These are phyloP conservation scores for Ilyonectria sp. DNA, from an alignment of 2,329 filamentous ascomycete species.

Conservation along the genomic window DNA sequence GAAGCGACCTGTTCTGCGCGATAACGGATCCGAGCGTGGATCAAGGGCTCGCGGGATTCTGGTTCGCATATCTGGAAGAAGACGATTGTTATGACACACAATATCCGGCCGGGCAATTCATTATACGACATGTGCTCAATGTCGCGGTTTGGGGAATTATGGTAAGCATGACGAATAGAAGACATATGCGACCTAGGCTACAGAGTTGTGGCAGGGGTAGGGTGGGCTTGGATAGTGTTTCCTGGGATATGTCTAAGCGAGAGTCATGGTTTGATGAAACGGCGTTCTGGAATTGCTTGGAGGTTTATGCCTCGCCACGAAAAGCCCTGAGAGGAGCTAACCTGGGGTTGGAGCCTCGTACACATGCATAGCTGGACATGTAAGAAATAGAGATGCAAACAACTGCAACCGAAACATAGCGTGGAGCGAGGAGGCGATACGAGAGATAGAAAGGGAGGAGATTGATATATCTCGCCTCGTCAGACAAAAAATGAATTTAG, in stretches of 20 bases:
- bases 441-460: slow-evolving; percentile 15
- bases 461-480: slow-evolving; percentile 6
- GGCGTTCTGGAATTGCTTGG: slow-evolving; percentile 29
- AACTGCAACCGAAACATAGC: neutral
- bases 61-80: neutral
- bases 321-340: slow-evolving; percentile 16
- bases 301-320: slow-evolving; percentile 23
- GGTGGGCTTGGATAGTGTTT: slow-evolving; percentile 1
- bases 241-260: slow-evolving; percentile 10
- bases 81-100: neutral
- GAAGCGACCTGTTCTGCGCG: neutral
- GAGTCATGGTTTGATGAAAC: slow-evolving; percentile 25
- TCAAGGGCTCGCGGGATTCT: neutral
- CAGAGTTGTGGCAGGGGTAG: neutral
- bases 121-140: neutral
- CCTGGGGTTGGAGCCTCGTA: slow-evolving; percentile 13
- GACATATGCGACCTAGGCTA: neutral
- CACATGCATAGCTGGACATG: slow-evolving; percentile 23
- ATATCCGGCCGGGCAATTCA: neutral
- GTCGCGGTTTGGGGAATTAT: neutral
- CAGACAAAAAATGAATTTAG: slow-evolving; percentile 1
- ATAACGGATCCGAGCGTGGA: neutral
- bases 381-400: slow-evolving; percentile 24
- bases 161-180: neutral
- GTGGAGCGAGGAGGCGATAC: neutral